These are phyloP conservation scores for Trichomonascus vanleenenianus DNA, from an alignment of 805 yeast species.

Conservation along the genomic window DNA sequence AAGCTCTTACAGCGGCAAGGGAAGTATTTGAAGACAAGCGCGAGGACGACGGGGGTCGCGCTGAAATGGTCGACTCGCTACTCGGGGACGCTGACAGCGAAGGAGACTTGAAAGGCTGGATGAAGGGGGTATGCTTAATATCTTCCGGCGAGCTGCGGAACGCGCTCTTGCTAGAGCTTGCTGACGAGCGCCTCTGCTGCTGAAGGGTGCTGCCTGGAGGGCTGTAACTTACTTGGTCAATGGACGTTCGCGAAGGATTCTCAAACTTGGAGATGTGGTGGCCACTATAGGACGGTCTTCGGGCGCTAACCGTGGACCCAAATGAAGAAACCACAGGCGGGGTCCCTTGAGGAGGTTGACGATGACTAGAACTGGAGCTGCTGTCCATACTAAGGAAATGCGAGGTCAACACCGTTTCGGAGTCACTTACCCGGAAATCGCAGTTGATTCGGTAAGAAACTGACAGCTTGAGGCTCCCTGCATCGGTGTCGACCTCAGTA, in stretches of 20 bases:
- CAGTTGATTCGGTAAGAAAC: slow-evolving; percentile 73
- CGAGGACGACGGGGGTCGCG: neutral
- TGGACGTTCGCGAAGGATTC: no score
- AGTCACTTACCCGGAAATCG: slow-evolving; percentile 58
- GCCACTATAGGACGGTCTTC: no score
- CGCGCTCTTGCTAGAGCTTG: neutral
- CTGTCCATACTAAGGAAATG: slow-evolving; percentile 47
- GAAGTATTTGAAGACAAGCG: slow-evolving; percentile 30
- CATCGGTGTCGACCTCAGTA: slow-evolving; percentile 63
- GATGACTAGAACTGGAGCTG: slow-evolving; percentile 7
- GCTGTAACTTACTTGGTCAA: no score
- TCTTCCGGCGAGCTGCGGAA: no score
- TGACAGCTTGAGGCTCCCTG: slow-evolving; percentile 65
- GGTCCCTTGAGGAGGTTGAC: slow-evolving; percentile 5
- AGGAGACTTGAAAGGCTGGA: slow-evolving; percentile 59
- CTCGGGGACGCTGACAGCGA: slow-evolving; percentile 39
- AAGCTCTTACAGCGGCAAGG: slow-evolving; percentile 30
- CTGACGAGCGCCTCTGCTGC: neutral
- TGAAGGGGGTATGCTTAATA: slow-evolving; percentile 22
- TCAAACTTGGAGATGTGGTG: no score
- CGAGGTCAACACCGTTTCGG: slow-evolving; percentile 53
- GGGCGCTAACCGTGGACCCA: neutral
- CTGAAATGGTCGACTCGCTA: neutral
- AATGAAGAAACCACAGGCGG: neutral
- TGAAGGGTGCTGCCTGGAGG: no score